A percentile compares a stretch with the other conserved stretches of the same genome.
Evolutionary conservation across 1,284 basidiomycete genomes (phyloP).

Genomic region (Caloboletus firmus): DNA sequence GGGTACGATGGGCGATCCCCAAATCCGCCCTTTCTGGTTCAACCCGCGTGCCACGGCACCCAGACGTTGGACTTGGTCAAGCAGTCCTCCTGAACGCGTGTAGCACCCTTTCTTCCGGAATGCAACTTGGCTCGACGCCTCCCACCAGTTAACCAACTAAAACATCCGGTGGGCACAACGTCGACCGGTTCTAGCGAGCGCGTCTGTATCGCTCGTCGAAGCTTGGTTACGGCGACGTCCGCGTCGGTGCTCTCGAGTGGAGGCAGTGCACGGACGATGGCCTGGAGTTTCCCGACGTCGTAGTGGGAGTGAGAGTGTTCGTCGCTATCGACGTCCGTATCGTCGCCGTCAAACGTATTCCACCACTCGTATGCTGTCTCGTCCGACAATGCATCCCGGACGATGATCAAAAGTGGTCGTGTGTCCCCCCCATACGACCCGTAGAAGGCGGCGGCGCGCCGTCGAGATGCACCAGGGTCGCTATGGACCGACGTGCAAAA

Average conservation of each 20-base stretch:
- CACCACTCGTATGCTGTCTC: slow-evolving; percentile 25
- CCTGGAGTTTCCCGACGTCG: slow-evolving; percentile 14
- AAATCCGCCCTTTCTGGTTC: not conserved
- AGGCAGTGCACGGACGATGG: slow-evolving; percentile 27
- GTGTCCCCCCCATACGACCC: slow-evolving; percentile 29
- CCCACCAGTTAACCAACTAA: slow-evolving; percentile 17
- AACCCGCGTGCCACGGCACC: slow-evolving; percentile 8
- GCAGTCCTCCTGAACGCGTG: slow-evolving; percentile 13
- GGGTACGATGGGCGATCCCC: not conserved
- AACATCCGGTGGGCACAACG: slow-evolving; percentile 20
- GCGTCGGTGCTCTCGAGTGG: not conserved
- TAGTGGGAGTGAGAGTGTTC: not conserved
- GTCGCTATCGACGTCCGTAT: not conserved
- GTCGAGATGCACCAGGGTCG: slow-evolving; percentile 9
- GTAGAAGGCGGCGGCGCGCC: slow-evolving; percentile 18
- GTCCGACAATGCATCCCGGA: slow-evolving; percentile 25
- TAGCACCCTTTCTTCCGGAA: not conserved
- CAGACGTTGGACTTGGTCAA: slow-evolving; percentile 20
- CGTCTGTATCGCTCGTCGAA: slow-evolving; percentile 22
- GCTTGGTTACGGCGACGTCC: slow-evolving; percentile 3
- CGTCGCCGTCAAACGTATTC: slow-evolving; percentile 5
- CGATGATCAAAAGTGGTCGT: slow-evolving; percentile 28
- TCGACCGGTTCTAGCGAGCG: slow-evolving; percentile 28
- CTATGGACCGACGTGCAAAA: slow-evolving; percentile 21
- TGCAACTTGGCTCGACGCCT: slow-evolving; percentile 10